Evolutionary conservation across 225 moss, liverwort and hornwort species (phyloP), one percentile per base, ranked within the genome.

Genomic region (Physcomitrium patens): DNA sequence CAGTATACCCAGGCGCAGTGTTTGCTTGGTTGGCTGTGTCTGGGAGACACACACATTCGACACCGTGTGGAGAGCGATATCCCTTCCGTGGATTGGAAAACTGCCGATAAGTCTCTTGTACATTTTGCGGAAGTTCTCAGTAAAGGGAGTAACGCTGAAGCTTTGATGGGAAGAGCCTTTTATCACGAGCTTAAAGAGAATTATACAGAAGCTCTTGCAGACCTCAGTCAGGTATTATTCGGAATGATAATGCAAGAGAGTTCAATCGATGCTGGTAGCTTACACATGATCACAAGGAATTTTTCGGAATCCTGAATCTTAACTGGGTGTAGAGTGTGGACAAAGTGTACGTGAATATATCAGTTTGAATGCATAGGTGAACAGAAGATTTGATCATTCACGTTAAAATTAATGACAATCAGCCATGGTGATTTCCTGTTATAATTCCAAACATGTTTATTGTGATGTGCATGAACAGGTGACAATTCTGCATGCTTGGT

Each of bases 401-500:
- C 22, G 73, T 22, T 13, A 41, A 16, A 9, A 19, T 51, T 46
- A 19, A 47, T 60, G 42, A 60, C 42, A 73, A 68, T 62, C 27
- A 50, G 18, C 47, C 24, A 48, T 26, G 47, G 20, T 55, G 46
- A 10, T 17, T 60, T 47, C 52, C 13, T 17, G 60, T 74, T 18
- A 14, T 74, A 50, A 72, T 11, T 63, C 22, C 50, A 68, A 68
- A 67, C 14, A 10, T 43, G 14, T 47, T n/a, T 13, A 10, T 52
- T 52, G 17, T 61, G 67, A 60, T 49, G 70, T 64, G 63, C 50
- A 79, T 68, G 44, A 69, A 68, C 77, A 94, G 94, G 89, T 92
- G 53, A 86, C 86, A 76, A 78, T 87, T 64, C 24, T 87, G 47
- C 87, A 92, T 86, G 67, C 89, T 67, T 95, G 89, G 91, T 95